These are phyloP conservation scores for Lasiodiplodia theobromae DNA, from an alignment of 2,329 filamentous ascomycete species.

Conservation along the genomic window DNA sequence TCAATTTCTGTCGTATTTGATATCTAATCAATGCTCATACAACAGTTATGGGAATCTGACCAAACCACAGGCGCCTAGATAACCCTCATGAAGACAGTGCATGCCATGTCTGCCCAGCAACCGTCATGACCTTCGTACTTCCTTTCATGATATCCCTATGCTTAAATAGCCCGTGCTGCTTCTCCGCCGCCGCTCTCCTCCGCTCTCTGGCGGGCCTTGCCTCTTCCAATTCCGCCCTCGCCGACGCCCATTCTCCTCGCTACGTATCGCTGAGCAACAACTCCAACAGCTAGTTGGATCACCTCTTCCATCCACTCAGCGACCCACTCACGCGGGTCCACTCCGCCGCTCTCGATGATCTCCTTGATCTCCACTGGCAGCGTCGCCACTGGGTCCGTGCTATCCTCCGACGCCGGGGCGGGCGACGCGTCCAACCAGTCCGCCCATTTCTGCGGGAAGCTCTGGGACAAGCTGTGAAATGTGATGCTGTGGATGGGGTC, in stretches of 20 bases:
- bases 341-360: slow-evolving; percentile 75
- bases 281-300: slow-evolving; percentile 76
- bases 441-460: slow-evolving; percentile 84
- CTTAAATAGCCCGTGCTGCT: slow-evolving; percentile 60
- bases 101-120: background rate
- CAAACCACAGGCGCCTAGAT: slow-evolving; percentile 5
- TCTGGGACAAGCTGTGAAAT: slow-evolving; percentile 83
- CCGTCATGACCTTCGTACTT: background rate
- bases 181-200: slow-evolving; percentile 67
- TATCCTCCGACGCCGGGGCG: slow-evolving; percentile 57
- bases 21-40: background rate
- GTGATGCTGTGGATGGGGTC: slow-evolving; percentile 92
- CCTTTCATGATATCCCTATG: background rate
- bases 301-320: slow-evolving; percentile 96
- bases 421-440: slow-evolving; percentile 79
- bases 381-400: slow-evolving; percentile 36
- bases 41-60: background rate
- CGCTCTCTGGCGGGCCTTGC: slow-evolving; percentile 62
- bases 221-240: slow-evolving; percentile 71
- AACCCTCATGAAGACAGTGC: background rate
- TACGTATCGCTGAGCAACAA: slow-evolving; percentile 94
- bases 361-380: slow-evolving; percentile 85
- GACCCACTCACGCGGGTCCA: slow-evolving; percentile 96
- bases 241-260: slow-evolving; percentile 95
- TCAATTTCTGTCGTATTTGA: background rate